These are phyloP conservation scores for Cenchrus fungigraminus DNA, from an alignment of 176 grass and related monocot species.

Conservation along the genomic window DNA sequence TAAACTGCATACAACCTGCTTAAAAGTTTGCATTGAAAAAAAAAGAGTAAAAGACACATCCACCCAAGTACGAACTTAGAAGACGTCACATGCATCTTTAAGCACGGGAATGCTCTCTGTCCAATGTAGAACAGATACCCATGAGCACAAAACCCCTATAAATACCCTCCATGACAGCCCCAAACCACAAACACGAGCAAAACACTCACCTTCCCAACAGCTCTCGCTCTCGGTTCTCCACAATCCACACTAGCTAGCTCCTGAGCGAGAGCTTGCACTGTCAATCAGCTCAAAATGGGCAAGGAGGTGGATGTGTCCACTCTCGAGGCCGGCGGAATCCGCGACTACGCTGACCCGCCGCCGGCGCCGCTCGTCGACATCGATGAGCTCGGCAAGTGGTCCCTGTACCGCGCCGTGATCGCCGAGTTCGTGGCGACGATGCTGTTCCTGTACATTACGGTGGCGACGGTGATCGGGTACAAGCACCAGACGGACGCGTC, in stretches of 20 bases:
- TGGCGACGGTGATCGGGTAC: constrained; percentile 51
- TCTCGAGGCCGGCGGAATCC: constrained; percentile 37
- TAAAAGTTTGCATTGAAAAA: neutral
- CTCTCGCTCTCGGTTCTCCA: neutral
- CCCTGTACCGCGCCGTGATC: constrained; percentile 69
- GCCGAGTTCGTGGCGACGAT: constrained; percentile 73
- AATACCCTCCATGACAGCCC: constrained; percentile 13
- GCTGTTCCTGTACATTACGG: constrained; percentile 66
- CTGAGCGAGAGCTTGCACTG: neutral
- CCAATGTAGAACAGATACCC: neutral
- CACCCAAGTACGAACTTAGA: neutral
- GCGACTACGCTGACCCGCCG: constrained; percentile 48
- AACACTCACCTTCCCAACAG: neutral
- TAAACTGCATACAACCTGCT: neutral
- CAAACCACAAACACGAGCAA: constrained; percentile 22
- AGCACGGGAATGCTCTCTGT: neutral
- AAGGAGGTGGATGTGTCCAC: constrained; percentile 41
- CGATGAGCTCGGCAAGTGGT: constrained; percentile 66
- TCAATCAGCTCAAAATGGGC: constrained; percentile 8
- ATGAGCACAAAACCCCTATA: constrained; percentile 38
- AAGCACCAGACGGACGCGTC: constrained; percentile 47
- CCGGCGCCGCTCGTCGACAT: constrained; percentile 53
- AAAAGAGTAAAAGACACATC: neutral
- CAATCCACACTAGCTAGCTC: neutral
- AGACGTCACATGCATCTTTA: neutral